Evolutionary conservation across 345 rosid species (phyloP).

Genomic region (Rhodamnia argentea): DNA sequence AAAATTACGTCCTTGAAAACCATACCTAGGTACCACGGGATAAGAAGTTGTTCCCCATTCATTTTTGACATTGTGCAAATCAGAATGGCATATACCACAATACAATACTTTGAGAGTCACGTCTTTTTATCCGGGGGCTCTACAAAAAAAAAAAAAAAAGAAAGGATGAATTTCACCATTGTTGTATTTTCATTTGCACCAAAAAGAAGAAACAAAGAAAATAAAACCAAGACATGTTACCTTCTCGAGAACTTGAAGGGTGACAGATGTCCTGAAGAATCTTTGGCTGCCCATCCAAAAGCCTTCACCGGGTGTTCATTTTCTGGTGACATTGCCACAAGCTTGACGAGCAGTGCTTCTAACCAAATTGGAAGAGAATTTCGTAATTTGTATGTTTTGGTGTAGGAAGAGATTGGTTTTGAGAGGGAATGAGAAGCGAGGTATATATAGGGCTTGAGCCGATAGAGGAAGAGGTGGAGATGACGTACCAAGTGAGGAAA

Average conservation of each 20-base stretch:
- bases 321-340: conserved; percentile 8
- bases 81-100: conserved; percentile 34
- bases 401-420: not conserved
- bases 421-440: not conserved
- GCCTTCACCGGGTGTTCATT: conserved; percentile 15
- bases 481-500: not conserved
- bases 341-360: not conserved
- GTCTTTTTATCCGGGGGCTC: conserved; percentile 20
- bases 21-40: conserved; percentile 37
- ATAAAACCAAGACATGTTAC: not conserved
- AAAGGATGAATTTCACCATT: not conserved
- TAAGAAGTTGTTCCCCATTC: conserved; percentile 18
- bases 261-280: conserved; percentile 20
- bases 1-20: too few relatives aligned
- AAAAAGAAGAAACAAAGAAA: not conserved
- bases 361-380: too few relatives aligned
- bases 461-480: not conserved
- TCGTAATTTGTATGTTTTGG: not conserved
- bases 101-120: conserved; percentile 21
- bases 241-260: conserved; percentile 33
- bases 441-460: not conserved
- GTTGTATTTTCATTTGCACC: not conserved
- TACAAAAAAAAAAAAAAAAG: not conserved
- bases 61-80: conserved; percentile 18
- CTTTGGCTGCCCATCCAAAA: conserved; percentile 28